phyloP scores from a whole-genome alignment of 1,284 basidiomycete genomes.

The Acaromyces ingoldii region DNA sequence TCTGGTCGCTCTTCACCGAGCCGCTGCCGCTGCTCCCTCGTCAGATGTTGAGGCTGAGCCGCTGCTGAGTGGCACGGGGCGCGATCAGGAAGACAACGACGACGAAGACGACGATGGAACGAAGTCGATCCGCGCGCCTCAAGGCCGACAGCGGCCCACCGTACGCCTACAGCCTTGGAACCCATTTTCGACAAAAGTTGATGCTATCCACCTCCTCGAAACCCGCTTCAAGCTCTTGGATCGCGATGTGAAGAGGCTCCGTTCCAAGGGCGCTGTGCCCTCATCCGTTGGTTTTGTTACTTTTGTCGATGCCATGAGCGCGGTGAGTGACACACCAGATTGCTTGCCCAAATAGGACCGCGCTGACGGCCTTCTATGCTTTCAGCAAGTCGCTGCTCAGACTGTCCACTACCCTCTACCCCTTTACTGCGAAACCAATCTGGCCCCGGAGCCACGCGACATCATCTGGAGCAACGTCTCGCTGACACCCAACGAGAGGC shows the following conservation, averaged over 20 bases:
- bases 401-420: conserved; percentile 62
- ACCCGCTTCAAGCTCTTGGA: conserved; percentile 12
- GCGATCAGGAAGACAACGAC: not conserved
- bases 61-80: not conserved
- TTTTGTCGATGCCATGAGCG: conserved; percentile 82
- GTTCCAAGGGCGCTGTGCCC: conserved; percentile 65
- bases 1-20: not conserved
- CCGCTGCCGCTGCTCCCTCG: not conserved
- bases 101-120: not conserved
- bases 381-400: conserved; percentile 76
- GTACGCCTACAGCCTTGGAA: conserved; percentile 31
- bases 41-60: conserved; percentile 3
- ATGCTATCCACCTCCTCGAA: conserved; percentile 16
- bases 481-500: conserved; percentile 54
- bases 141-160: conserved; percentile 19
- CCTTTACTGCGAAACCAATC: conserved; percentile 28
- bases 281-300: conserved; percentile 91
- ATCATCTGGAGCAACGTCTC: conserved; percentile 88
- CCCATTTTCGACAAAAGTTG: conserved; percentile 33
- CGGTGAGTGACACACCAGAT: not conserved
- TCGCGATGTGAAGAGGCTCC: conserved; percentile 56
- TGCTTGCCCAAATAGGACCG: not conserved
- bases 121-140: conserved; percentile 2
- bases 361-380: not conserved
- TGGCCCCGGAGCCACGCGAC: conserved; percentile 88